Conservation (phyloP, 2,329 filamentous ascomycete genomes). For the Cryoendolithus antarcticus region DNA sequence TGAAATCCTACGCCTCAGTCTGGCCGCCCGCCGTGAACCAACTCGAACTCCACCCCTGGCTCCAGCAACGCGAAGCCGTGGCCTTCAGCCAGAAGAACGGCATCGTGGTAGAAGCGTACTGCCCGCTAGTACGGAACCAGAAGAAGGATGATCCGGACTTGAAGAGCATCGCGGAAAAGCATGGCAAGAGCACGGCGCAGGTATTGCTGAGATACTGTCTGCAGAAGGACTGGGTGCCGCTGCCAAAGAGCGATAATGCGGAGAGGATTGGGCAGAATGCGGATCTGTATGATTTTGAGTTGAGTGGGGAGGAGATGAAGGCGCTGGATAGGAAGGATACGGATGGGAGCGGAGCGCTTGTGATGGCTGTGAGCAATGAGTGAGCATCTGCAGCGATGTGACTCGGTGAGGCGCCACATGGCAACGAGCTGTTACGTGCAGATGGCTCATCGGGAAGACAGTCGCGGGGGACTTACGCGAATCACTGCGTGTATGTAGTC, state of each 20-base stretch:
- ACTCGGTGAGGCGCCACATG: too few species aligned
- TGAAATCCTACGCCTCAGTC: constrained; percentile 51
- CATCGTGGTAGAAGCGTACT: constrained; percentile 53
- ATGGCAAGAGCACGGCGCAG: constrained; percentile 63
- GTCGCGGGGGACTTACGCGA: too few species aligned
- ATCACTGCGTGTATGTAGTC: too few species aligned
- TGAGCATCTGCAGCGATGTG: too few species aligned
- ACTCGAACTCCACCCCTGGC: constrained; percentile 64
- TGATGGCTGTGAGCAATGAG: constrained; percentile 21
- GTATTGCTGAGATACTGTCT: constrained; percentile 69
- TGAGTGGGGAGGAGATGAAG: constrained; percentile 46
- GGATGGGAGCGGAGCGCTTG: constrained; percentile 19
- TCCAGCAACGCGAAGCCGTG: constrained; percentile 49
- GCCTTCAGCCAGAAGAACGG: constrained; percentile 45
- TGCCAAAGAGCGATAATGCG: constrained; percentile 62
- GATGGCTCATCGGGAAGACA: too few species aligned
- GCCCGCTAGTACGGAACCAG: constrained; percentile 56
- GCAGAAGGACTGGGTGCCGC: constrained; percentile 59
- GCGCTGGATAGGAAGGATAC: constrained; percentile 38
- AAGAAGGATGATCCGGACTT: constrained; percentile 58
- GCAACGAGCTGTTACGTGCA: too few species aligned
- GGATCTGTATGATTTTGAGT: constrained; percentile 48
- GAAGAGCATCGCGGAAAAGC: constrained; percentile 53
- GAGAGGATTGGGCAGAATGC: constrained; percentile 55
- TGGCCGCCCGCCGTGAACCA: constrained; percentile 66